Base-by-base conservation (phyloP, 192 early-diverging fungal genomes). In the Phlyctochytrium bullatum region DNA sequence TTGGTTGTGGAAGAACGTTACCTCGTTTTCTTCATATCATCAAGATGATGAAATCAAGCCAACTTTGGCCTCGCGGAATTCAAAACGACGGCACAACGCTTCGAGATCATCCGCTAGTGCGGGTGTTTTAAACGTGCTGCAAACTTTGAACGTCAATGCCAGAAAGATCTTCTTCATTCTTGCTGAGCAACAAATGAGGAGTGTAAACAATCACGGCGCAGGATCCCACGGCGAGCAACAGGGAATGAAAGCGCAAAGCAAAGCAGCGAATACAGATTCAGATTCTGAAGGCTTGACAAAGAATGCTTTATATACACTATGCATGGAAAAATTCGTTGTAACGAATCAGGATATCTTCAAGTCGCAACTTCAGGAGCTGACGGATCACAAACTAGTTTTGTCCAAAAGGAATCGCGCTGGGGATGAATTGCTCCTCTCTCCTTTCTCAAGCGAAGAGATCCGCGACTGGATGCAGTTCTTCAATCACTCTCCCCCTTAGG, bases 1-100 rank as follows among this genome's bases (percentile, higher is more conserved):
- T 71, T 97, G 90, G 89, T 73, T 89, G 0, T 96, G 93, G 92
- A 94, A 96, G 73, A 93, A 99, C 65, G 74, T 86, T 36, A 92
- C 97, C 0, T 97, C 95, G 17, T 96, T 87, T 73, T 84, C 87
- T 56, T 76, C 84, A 0, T 96, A 97, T 52, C 68, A 79, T 14
- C 86, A 85, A 0, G 97, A 99, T 71, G 93, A 92, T 6, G 92
- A 94, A 64, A 88, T 88, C 74, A 88, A 90, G 36, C 79, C 54
- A 10, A 14, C 10, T n/a, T 14, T 24, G 54, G 6, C 54, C 16
- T 14, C 25, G 54, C 6, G 27, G 12, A 28, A 12, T 30, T 31
- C 29, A 3, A 36, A 30, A 2, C 14, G 34, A 16, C 56, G 20
- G 24, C 27, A 20, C 0, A 31, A 17, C 56, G 66, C 62, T 25